phyloP scores from a whole-genome alignment of 768 basidiomycete genomes.

The Tylopilus sp. region DNA sequence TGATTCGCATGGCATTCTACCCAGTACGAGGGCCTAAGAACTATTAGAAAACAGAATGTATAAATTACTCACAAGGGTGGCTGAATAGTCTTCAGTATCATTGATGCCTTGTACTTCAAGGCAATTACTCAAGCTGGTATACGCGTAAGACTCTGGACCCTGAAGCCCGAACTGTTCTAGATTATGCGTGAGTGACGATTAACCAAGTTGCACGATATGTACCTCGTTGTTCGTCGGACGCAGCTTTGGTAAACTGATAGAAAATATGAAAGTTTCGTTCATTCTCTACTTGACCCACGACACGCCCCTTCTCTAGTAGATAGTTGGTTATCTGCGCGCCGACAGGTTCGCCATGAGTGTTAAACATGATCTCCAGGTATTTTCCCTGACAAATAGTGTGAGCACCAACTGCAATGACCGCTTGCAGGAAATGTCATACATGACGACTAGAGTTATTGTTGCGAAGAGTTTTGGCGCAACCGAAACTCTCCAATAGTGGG shows the following conservation, averaged over 20 bases:
- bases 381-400: constrained; percentile 65
- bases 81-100: constrained; percentile 81
- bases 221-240: constrained; percentile 87
- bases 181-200: constrained; percentile 13
- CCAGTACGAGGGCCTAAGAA: background rate
- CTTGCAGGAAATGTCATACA: constrained; percentile 49
- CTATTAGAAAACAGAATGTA: background rate
- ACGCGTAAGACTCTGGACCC: constrained; percentile 93
- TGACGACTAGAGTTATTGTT: constrained; percentile 99
- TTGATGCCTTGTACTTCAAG: constrained; percentile 88
- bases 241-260: constrained; percentile 98
- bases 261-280: constrained; percentile 99
- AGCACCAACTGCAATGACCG: background rate
- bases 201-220: constrained; percentile 14
- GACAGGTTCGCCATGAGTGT: constrained; percentile 85
- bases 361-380: constrained; percentile 99
- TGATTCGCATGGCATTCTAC: constrained; percentile 89
- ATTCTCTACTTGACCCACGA: constrained; percentile 93
- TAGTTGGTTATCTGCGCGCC: constrained; percentile 99
- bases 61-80: constrained; percentile 69
- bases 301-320: constrained; percentile 92
- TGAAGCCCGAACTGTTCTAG: constrained; percentile 92
- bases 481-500: constrained; percentile 95
- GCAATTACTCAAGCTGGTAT: constrained; percentile 90
- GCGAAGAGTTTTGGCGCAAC: constrained; percentile 96